Evolutionary conservation across 2,329 filamentous ascomycete genomes (phyloP).

Genomic region (Didymellaceae sp.): DNA sequence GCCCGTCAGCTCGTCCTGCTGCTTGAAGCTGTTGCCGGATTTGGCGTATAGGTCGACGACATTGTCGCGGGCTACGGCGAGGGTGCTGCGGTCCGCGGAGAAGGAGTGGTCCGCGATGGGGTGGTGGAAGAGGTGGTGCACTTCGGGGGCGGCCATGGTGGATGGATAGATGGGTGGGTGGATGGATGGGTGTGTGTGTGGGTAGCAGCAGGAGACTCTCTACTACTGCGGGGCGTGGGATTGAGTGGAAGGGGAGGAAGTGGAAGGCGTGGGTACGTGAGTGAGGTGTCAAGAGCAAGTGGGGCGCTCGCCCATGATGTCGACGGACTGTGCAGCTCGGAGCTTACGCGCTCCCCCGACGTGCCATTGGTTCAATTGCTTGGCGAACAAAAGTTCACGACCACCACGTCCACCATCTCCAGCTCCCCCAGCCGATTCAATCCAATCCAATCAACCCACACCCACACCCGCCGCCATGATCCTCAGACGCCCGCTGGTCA

Average conservation of each 20-base stretch:
- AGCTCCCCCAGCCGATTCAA: neutral
- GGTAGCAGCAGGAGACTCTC: conserved; percentile 90
- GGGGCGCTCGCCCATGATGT: too few relatives aligned
- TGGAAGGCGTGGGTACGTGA: neutral
- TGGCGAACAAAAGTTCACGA: conserved; percentile 36
- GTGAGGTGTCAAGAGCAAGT: neutral
- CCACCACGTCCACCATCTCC: neutral
- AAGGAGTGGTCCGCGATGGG: conserved; percentile 98
- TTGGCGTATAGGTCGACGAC: conserved; percentile 85
- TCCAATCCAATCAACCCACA: neutral
- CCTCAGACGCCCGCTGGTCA: conserved; percentile 44
- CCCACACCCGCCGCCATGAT: conserved; percentile 39
- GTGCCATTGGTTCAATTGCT: neutral
- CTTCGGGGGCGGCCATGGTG: conserved; percentile 83
- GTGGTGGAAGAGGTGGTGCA: conserved; percentile 95
- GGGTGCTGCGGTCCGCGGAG: conserved; percentile 84
- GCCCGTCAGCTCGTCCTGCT: conserved; percentile 91
- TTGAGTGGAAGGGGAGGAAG: too few relatives aligned
- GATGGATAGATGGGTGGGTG: neutral
- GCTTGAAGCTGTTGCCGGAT: conserved; percentile 74
- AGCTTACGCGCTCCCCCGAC: too few relatives aligned
- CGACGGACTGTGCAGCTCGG: too few relatives aligned
- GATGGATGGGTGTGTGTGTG: neutral
- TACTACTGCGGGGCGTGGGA: conserved; percentile 64
- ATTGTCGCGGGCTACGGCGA: conserved; percentile 91